A percentile compares a stretch with the other conserved stretches of the same genome.
phyloP scores from a whole-genome alignment of 768 basidiomycete species.

The Phanerochaete carnosa region DNA sequence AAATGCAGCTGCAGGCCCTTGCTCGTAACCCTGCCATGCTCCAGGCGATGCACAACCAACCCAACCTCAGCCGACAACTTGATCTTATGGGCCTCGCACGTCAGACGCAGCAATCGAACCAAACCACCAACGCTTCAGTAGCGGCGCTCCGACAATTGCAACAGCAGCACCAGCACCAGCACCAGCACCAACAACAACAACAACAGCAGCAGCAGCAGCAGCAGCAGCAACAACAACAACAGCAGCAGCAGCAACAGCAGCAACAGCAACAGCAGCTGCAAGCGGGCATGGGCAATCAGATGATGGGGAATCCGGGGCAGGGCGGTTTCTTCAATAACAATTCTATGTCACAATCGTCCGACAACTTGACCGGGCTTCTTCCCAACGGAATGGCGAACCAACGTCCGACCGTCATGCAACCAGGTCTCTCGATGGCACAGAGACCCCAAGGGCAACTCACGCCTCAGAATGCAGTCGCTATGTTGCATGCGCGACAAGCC shows the following conservation, averaged over 20 bases:
- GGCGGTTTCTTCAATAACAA: neutral
- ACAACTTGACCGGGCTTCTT: neutral
- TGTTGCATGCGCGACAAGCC: neutral
- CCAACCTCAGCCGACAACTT: conserved; percentile 19
- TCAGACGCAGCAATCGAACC: conserved; percentile 20
- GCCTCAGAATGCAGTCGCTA: neutral
- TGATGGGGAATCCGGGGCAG: neutral
- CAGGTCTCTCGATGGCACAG: neutral
- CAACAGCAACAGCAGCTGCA: conserved; percentile 27
- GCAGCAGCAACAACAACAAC: conserved; percentile 3
- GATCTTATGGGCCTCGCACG: conserved; percentile 19
- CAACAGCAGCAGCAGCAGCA: conserved; percentile 7
- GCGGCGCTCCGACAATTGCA: conserved; percentile 14
- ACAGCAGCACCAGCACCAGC: conserved; percentile 11
- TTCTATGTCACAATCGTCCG: neutral
- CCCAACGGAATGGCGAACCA: neutral
- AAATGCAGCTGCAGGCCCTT: neutral
- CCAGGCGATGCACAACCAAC: conserved; percentile 8
- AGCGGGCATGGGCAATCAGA: conserved; percentile 18
- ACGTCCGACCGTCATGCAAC: neutral
- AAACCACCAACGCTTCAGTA: conserved; percentile 1
- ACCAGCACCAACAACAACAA: conserved; percentile 11
- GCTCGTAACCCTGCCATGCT: conserved; percentile 3
- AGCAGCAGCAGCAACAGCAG: conserved; percentile 34
- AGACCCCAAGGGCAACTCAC: neutral